These are phyloP conservation scores for Tylopilus intermedius DNA, from an alignment of 768 basidiomycete genomes.

Conservation along the genomic window DNA sequence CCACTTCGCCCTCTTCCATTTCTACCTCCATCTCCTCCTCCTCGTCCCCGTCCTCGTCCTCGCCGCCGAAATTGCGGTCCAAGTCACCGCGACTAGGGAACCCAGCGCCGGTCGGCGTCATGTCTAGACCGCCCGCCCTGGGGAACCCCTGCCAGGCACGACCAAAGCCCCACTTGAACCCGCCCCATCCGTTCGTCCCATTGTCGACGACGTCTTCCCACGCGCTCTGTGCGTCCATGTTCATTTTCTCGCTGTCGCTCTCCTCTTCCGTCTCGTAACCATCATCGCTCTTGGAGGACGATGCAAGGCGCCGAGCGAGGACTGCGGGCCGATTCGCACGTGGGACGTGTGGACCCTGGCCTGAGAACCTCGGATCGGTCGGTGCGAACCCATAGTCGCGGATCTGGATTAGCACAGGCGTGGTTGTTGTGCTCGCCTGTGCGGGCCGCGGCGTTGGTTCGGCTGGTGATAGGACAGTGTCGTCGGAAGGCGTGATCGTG, in stretches of 20 bases:
- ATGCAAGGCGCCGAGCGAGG: conserved; percentile 27
- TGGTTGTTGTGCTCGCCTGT: background rate
- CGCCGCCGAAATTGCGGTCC: conserved; percentile 43
- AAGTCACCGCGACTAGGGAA: conserved; percentile 42
- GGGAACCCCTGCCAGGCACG: conserved; percentile 34
- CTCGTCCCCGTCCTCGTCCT: conserved; percentile 24
- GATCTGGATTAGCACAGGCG: conserved; percentile 34
- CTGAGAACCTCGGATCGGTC: conserved; percentile 41
- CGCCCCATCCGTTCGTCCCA: conserved; percentile 29
- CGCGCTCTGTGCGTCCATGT: background rate
- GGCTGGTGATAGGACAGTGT: background rate
- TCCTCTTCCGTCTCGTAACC: conserved; percentile 9
- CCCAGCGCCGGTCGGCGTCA: conserved; percentile 1
- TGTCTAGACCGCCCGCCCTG: conserved; percentile 3
- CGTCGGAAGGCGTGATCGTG: background rate
- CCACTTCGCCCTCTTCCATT: conserved; percentile 34
- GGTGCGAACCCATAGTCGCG: conserved; percentile 46
- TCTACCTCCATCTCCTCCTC: conserved; percentile 20
- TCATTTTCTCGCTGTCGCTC: conserved; percentile 3
- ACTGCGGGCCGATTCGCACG: conserved; percentile 32
- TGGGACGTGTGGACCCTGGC: conserved; percentile 39
- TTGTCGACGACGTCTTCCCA: conserved; percentile 28
- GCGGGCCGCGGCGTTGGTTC: background rate
- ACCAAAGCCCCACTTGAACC: conserved; percentile 41
- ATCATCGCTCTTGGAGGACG: conserved; percentile 15